A percentile compares a stretch with the other conserved stretches of the same genome.
These are phyloP conservation scores for Colletotrichum higginsianum DNA, from an alignment of 2,329 filamentous ascomycete genomes.

Conservation along the genomic window DNA sequence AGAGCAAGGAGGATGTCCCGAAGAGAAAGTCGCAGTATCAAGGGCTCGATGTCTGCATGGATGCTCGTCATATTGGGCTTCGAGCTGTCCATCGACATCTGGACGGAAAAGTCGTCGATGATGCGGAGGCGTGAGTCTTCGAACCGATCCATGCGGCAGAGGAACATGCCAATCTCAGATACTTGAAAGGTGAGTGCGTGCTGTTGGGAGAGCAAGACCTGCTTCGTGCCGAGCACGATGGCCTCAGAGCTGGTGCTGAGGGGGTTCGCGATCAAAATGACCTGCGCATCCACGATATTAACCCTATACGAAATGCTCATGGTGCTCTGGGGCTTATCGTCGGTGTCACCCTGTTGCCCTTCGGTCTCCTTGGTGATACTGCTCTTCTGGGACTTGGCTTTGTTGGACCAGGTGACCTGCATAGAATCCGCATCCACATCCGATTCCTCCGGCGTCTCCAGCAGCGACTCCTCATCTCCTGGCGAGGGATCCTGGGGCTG, in stretches of 20 bases:
- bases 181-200: slow-evolving; percentile 95
- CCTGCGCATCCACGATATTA: slow-evolving; percentile 95
- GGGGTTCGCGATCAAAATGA: slow-evolving; percentile 96
- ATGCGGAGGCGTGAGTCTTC: slow-evolving; percentile 92
- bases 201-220: slow-evolving; percentile 92
- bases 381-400: slow-evolving; percentile 51
- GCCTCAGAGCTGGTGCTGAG: slow-evolving; percentile 92
- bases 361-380: slow-evolving; percentile 42
- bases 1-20: slow-evolving; percentile 95
- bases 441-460: slow-evolving; percentile 72
- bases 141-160: slow-evolving; percentile 98
- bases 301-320: slow-evolving; percentile 90
- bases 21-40: slow-evolving; percentile 90
- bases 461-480: slow-evolving; percentile 66
- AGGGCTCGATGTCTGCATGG: slow-evolving; percentile 88
- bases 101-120: slow-evolving; percentile 95
- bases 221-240: slow-evolving; percentile 94
- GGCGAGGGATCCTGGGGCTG: slow-evolving; percentile 71
- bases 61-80: slow-evolving; percentile 79
- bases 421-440: slow-evolving; percentile 68
- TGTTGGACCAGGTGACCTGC: slow-evolving; percentile 61
- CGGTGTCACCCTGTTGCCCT: slow-evolving; percentile 27
- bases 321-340: slow-evolving; percentile 52
- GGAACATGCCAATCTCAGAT: slow-evolving; percentile 95
- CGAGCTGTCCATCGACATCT: slow-evolving; percentile 86